Conservation (phyloP, 2,329 filamentous ascomycete species). For the Aspergillus ustus region DNA sequence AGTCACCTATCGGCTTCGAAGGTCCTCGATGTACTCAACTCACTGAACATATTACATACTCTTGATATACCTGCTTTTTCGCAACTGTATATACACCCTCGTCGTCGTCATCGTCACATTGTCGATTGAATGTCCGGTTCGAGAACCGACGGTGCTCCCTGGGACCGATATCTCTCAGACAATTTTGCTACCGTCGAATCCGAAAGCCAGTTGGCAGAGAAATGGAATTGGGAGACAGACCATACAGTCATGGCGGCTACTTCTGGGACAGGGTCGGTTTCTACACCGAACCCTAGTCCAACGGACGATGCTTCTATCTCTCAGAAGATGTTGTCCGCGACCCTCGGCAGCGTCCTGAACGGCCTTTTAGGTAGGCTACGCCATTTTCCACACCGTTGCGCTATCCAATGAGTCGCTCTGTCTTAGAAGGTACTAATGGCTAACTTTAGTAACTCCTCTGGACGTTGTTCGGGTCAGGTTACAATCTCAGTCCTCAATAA, state of each 20-base stretch:
- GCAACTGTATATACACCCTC: background rate
- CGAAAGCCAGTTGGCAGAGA: conserved; percentile 24
- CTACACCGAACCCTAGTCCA: conserved; percentile 25
- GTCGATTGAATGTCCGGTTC: conserved; percentile 34
- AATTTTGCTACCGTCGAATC: conserved; percentile 19
- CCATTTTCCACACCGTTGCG: background rate
- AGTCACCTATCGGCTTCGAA: conserved; percentile 6
- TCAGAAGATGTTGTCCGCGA: conserved; percentile 95
- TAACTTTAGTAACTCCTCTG: conserved; percentile 77
- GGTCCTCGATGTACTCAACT: conserved; percentile 1
- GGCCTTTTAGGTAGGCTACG: conserved; percentile 75
- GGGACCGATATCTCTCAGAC: conserved; percentile 30
- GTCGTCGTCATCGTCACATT: background rate
- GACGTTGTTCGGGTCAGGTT: conserved; percentile 95
- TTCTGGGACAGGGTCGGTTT: conserved; percentile 31
- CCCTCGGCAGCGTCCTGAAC: conserved; percentile 86
- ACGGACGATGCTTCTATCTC: conserved; percentile 69
- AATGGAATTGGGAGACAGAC: conserved; percentile 40
- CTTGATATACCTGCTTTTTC: background rate
- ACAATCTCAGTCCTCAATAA: conserved; percentile 74
- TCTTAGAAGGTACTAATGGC: conserved; percentile 19
- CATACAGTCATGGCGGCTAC: conserved; percentile 38
- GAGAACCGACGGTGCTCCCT: conserved; percentile 27
- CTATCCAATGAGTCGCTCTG: background rate
- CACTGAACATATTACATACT: background rate